phyloP scores from a whole-genome alignment of 805 yeast genomes.

The Sungouiella blattae region DNA sequence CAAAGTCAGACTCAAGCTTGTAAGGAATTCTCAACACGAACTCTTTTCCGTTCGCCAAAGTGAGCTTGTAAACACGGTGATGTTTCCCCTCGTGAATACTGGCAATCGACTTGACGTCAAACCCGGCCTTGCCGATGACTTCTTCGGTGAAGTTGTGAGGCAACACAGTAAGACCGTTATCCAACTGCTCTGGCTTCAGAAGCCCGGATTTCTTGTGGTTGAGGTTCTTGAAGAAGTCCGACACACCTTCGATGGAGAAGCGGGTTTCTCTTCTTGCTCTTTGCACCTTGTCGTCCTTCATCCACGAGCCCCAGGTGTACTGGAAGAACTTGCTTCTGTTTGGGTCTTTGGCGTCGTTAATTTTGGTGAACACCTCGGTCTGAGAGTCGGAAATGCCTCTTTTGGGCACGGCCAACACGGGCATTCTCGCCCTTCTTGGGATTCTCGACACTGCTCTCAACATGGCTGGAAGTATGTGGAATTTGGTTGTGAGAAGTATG shows the following conservation, averaged over 20 bases:
- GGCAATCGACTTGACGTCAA: slow-evolving; percentile 61
- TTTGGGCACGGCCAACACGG: too few species aligned
- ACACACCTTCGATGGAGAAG: slow-evolving; percentile 78
- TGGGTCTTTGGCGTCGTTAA: slow-evolving; percentile 63
- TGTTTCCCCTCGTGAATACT: slow-evolving; percentile 94
- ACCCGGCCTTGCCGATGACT: slow-evolving; percentile 42
- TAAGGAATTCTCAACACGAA: slow-evolving; percentile 86
- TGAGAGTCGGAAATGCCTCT: slow-evolving; percentile 25
- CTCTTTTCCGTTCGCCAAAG: slow-evolving; percentile 55
- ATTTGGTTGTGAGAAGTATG: not conserved
- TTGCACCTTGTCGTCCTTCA: slow-evolving; percentile 70
- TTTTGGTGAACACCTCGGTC: slow-evolving; percentile 46
- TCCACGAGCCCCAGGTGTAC: slow-evolving; percentile 96
- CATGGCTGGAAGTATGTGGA: not conserved
- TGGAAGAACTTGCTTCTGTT: slow-evolving; percentile 71
- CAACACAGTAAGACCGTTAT: slow-evolving; percentile 41
- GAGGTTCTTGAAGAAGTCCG: slow-evolving; percentile 47
- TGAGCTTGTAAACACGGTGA: slow-evolving; percentile 78
- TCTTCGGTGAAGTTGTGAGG: slow-evolving; percentile 45
- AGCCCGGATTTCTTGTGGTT: slow-evolving; percentile 30
- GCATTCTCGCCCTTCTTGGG: too few species aligned
- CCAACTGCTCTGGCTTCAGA: slow-evolving; percentile 36
- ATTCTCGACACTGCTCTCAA: slow-evolving; percentile 1
- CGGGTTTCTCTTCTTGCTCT: slow-evolving; percentile 73
- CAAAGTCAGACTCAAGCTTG: slow-evolving; percentile 60